A percentile compares a stretch with the other conserved stretches of the same genome.
phyloP scores from a whole-genome alignment of 2,329 filamentous ascomycete genomes.

The Esteya vermicola region DNA sequence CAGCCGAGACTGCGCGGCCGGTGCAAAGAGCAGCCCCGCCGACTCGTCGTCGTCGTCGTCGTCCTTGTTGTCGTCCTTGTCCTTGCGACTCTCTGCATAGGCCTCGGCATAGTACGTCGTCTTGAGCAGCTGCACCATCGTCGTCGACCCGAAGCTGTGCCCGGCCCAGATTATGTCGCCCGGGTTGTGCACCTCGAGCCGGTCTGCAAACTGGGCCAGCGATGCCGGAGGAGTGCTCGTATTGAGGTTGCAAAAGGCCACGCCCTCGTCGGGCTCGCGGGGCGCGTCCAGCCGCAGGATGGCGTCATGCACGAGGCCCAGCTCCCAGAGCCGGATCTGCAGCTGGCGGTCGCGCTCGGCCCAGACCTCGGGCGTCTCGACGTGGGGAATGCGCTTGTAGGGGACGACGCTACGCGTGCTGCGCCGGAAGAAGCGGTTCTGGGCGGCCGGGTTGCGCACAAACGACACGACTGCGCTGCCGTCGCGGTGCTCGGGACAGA shows the following conservation, averaged over 20 bases:
- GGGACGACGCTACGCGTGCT: constrained; percentile 23
- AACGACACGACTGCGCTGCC: constrained; percentile 65
- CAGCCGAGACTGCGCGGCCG: constrained; percentile 39
- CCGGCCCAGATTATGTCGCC: constrained; percentile 64
- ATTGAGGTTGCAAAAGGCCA: no score
- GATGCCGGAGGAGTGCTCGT: constrained; percentile 26
- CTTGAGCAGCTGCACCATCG: constrained; percentile 64
- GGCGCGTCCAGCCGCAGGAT: constrained; percentile 51
- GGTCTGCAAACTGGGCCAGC: constrained; percentile 44
- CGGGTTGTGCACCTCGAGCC: constrained; percentile 53
- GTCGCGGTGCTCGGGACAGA: constrained; percentile 73
- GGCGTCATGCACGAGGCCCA: constrained; percentile 56
- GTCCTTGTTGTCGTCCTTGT: no score
- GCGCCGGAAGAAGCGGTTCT: constrained; percentile 21
- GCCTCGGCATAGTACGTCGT: constrained; percentile 63
- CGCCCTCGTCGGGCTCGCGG: constrained; percentile 19
- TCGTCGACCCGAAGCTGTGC: constrained; percentile 70
- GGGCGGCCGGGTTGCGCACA: constrained; percentile 45
- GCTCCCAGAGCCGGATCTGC: constrained; percentile 63
- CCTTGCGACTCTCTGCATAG: no score
- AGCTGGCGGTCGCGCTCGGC: constrained; percentile 56
- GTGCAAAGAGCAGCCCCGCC: constrained; percentile 46
- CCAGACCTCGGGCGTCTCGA: constrained; percentile 50
- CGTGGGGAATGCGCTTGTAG: constrained; percentile 45
- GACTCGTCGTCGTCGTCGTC: constrained; percentile 29